Conservation (phyloP, 352 stramenopile species). For the Phytopythium boreale region DNA sequence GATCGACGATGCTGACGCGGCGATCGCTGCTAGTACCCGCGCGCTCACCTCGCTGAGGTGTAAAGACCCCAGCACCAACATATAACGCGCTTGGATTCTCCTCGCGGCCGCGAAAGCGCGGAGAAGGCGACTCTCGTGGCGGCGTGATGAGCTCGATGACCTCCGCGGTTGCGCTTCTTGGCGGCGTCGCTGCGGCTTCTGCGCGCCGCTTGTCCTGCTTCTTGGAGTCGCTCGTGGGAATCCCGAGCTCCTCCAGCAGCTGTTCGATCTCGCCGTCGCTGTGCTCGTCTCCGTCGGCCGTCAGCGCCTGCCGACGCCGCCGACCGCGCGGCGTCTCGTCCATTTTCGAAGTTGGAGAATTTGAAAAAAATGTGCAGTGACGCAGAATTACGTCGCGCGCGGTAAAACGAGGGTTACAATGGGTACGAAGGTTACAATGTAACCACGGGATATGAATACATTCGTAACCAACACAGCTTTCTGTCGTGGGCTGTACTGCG, state of each 20-base stretch:
- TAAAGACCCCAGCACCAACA: too few species aligned
- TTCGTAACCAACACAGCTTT: too few species aligned
- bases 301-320: conserved; percentile 11
- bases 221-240: conserved; percentile 14
- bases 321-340: conserved; percentile 2
- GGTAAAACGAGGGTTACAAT: not conserved
- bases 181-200: conserved; percentile 1
- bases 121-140: conserved; percentile 11
- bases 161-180: not conserved
- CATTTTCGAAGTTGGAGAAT: not conserved
- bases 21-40: conserved; percentile 12
- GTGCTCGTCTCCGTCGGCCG: conserved; percentile 19
- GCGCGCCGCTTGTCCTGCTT: conserved; percentile 13
- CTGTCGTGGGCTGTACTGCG: too few species aligned
- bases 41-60: not conserved
- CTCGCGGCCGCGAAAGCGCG: not conserved
- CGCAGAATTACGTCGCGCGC: not conserved
- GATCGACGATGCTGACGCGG: conserved; percentile 34
- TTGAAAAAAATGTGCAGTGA: conserved; percentile 4
- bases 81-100: not conserved
- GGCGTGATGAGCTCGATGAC: conserved; percentile 49
- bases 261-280: conserved; percentile 25
- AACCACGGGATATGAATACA: too few species aligned
- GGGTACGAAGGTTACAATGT: too few species aligned
- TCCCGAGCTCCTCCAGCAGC: conserved; percentile 32